A percentile compares a stretch with the other conserved stretches of the same genome.
These are phyloP conservation scores for Rhododendron kiyosumense DNA, from an alignment of 148 eudicot genomes.

Conservation along the genomic window DNA sequence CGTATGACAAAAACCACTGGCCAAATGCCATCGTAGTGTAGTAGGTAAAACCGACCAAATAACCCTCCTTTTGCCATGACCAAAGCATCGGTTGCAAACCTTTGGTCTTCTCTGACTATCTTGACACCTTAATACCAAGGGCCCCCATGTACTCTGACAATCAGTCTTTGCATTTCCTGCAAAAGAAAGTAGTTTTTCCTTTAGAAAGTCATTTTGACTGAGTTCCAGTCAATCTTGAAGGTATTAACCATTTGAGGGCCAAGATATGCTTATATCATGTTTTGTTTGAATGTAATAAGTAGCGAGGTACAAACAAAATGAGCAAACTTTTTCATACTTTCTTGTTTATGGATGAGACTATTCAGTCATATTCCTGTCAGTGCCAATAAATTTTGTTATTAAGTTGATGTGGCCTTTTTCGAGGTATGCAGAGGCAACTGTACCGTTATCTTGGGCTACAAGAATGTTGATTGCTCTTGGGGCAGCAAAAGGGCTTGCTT, in stretches of 20 bases:
- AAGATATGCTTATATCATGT: background rate
- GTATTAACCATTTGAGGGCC: background rate
- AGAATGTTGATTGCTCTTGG: constrained; percentile 96
- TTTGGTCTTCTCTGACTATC: background rate
- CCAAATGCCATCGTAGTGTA: background rate
- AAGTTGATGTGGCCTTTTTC: constrained; percentile 33
- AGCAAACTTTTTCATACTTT: background rate
- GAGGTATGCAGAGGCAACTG: constrained; percentile 73
- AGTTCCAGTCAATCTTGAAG: background rate
- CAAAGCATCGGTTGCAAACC: background rate
- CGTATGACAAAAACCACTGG: background rate
- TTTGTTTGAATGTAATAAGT: background rate
- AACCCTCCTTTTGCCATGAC: background rate
- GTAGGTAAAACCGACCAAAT: background rate
- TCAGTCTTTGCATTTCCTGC: background rate
- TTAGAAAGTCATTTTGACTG: background rate
- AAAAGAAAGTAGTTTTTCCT: background rate
- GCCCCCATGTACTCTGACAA: background rate
- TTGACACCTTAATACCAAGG: background rate
- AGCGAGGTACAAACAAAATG: background rate
- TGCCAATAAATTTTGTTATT: constrained; percentile 5
- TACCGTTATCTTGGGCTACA: constrained; percentile 77
- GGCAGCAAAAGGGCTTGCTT: constrained; percentile 95
- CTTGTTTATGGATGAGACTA: background rate
- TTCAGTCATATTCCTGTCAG: background rate